Percentiles rank a stretch among this genome's conserved stretches.
Evolutionary conservation across 306 rosid species (phyloP).

Genomic region (Prunus dulcis): DNA sequence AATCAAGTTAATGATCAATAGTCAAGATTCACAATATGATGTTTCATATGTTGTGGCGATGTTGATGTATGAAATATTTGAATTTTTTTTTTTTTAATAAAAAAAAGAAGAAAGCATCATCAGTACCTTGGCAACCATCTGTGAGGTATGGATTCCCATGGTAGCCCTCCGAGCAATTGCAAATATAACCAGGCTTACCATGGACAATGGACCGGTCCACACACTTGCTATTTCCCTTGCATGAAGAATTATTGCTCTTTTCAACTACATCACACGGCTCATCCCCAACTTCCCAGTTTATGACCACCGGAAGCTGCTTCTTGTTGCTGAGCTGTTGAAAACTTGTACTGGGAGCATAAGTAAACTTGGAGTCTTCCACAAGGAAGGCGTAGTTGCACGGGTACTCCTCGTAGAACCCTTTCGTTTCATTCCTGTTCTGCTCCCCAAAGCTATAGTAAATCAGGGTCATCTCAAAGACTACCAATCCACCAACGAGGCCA

Average conservation of each 20-base stretch:
- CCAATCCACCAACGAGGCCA: background rate
- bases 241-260: background rate
- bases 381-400: constrained; percentile 9
- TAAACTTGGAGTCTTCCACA: background rate
- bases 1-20: no score
- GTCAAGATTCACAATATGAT: no score
- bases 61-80: no score
- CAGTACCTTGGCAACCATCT: no score
- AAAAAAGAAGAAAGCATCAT: no score
- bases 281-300: background rate
- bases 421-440: background rate
- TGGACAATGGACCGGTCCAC: background rate
- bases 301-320: background rate
- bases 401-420: background rate
- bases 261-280: background rate
- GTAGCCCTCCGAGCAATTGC: constrained; percentile 8
- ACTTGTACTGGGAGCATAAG: background rate
- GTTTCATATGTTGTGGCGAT: no score
- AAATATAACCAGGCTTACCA: background rate
- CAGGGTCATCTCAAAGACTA: background rate
- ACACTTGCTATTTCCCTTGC: background rate
- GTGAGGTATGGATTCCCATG: constrained; percentile 11
- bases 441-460: background rate
- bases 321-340: background rate
- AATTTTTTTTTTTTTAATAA: no score